Conservation (phyloP, 2,329 filamentous ascomycete genomes). For the Penicillium sp. region DNA sequence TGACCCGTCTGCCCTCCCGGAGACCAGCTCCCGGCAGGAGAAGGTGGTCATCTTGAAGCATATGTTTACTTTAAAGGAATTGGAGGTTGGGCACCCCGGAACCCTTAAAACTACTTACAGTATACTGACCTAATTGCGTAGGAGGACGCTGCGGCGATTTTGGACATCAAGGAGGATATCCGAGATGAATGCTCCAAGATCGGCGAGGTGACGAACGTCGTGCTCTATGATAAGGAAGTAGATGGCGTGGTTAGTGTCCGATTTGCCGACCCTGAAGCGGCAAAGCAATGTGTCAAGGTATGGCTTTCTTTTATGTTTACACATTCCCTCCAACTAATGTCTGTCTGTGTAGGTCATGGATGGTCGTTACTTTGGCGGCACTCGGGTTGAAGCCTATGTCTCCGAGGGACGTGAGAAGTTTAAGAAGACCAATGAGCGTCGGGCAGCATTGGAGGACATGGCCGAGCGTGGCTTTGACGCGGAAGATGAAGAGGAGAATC, state of each 20-base stretch:
- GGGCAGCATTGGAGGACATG: conserved; percentile 44
- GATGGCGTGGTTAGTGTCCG: conserved; percentile 83
- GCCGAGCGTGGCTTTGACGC: conserved; percentile 46
- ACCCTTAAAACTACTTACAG: neutral
- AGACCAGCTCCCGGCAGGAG: conserved; percentile 61
- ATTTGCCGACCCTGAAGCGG: conserved; percentile 69
- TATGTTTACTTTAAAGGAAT: conserved; percentile 85
- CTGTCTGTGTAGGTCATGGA: conserved; percentile 72
- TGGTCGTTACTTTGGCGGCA: conserved; percentile 73
- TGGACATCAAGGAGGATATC: conserved; percentile 94
- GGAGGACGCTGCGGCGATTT: conserved; percentile 74
- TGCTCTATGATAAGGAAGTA: conserved; percentile 81
- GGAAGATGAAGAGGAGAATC: conserved; percentile 45
- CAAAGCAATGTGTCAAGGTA: conserved; percentile 64
- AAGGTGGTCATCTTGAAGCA: conserved; percentile 84
- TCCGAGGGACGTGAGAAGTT: conserved; percentile 70
- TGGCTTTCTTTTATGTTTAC: too few relatives aligned
- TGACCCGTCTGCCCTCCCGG: conserved; percentile 61
- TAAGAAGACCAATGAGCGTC: conserved; percentile 59
- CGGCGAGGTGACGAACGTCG: conserved; percentile 84
- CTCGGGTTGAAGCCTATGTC: conserved; percentile 67
- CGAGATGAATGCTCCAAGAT: conserved; percentile 83
- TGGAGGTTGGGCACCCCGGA: conserved; percentile 53
- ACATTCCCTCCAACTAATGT: too few relatives aligned
- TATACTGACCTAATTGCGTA: conserved; percentile 17